Base-by-base conservation (phyloP, 1,284 basidiomycete species). In the Fomitopsis pinicola region DNA sequence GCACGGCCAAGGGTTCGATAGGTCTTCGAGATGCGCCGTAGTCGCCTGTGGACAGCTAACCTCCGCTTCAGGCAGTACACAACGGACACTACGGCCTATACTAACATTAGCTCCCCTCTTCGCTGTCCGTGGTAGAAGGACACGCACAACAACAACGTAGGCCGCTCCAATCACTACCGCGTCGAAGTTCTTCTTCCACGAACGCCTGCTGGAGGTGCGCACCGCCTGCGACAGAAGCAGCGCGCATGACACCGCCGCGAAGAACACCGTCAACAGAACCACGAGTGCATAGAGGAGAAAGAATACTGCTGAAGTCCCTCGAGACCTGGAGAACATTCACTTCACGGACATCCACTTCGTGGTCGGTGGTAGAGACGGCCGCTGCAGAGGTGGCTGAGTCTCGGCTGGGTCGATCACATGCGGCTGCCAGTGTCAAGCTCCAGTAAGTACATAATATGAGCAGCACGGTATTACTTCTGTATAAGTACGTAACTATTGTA, bases 1-100 rank as follows among this genome's bases (percentile, higher is more conserved):
- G 80, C 79, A 62, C 77, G 78, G 52, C 82, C 80, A 42, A 89
- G 79, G 2, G 83, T 83, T 54, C 82, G 80, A 68, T 89, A 86
- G 2, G 83, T 80, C 71, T 88, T 92, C 28, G 91, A 89, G 68
- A 94, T 91, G 35, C 83, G 77, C 67, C 85, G 83, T 56, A 92
- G 75, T 70, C 80, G 81, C 64, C 82, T 72, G 52, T 83, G 80
- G 44, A 91, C 82, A 0, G 85, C 82, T 48, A 91, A 78, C 58
- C 87, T 78, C 45, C 89, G 82, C 59, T 89, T 90, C 59, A 83
- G 72, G 67, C 86, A 91, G 64, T 88, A 79, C 9, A 81, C 73
- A 28, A 90, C 60, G 8, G 88, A 88, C 2, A 78, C 71, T 12
- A 83, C 73, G 61, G 86, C 71, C 83, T 84, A 64, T 46, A 59